Percentiles rank a stretch among this genome's conserved stretches.
phyloP scores from a whole-genome alignment of 1,284 basidiomycete genomes.

The Ceratobasidium sp. region DNA sequence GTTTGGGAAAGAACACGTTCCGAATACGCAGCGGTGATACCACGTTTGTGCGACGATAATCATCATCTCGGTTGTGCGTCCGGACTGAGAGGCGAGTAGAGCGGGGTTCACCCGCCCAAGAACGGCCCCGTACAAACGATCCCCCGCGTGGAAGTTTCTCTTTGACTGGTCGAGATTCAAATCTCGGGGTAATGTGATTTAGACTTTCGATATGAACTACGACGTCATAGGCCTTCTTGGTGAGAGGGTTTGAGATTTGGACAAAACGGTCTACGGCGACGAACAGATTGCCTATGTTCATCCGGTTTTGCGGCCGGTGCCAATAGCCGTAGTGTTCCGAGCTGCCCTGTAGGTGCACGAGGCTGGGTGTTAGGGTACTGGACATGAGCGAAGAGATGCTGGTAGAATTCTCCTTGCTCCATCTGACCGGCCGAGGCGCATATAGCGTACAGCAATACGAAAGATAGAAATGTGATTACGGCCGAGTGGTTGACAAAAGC shows the following conservation, averaged over 20 bases:
- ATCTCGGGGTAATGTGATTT: constrained; percentile 12
- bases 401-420: background rate
- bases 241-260: constrained; percentile 1
- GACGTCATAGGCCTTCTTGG: constrained; percentile 15
- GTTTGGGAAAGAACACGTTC: background rate
- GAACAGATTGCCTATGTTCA: background rate
- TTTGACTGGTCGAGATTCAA: constrained; percentile 3
- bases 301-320: background rate
- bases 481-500: background rate
- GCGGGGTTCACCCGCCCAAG: background rate
- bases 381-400: background rate
- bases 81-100: background rate
- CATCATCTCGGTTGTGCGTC: background rate
- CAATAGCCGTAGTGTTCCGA: background rate
- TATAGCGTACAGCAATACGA: background rate
- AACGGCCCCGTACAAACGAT: background rate
- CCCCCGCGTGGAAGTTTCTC: constrained; percentile 18
- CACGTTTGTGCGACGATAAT: background rate
- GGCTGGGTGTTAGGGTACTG: background rate
- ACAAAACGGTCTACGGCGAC: background rate
- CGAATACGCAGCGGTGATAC: background rate
- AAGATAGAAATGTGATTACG: background rate
- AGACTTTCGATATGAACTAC: background rate
- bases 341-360: background rate
- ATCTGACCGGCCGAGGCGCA: background rate